Evolutionary conservation across 805 yeast genomes (phyloP), one percentile per base, ranked within the genome.

Genomic region (Yamadazyma tumulicola): DNA sequence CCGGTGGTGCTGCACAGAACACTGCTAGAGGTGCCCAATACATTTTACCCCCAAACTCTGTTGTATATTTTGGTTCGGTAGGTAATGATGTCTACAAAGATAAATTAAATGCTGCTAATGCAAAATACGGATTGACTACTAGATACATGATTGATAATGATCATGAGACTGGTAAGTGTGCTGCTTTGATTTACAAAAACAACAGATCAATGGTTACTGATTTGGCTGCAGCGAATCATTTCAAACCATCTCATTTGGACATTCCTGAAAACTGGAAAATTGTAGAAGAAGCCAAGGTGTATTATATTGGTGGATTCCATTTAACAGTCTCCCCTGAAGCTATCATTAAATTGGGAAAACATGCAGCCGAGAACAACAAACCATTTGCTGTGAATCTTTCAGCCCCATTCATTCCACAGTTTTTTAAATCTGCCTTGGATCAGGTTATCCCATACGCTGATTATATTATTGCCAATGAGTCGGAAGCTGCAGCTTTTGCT

Each of bases 1-100:
- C 99, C 43, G 99, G 99, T 51, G 99, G 99, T 61, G 99, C 99
- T 53, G 98, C 97, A 42, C 99, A 93, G 71, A 93, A 93, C 73
- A 79, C 97, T 46, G 97, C 97, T 39, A 81, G 99, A 68, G 99
- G 96, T 57, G 97, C 97, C 32, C 97, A 91, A 58, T 91, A 86
- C 67, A 64, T 87, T 37, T 74, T 93, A 33, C 96, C 97, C 41
- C 62, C 69, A 30, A 63, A 78, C 49, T 79, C 91, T 20, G 97
- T 93, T 38, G 83, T 82, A 35, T 93, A 93, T 73, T 86, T 91
- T 57, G 99, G 99, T 36, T 82, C 95, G 32, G 97, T 91, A 43
- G 98, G 98, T 56, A 75, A 85, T 50, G 99, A 93, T 64, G 74
- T 80, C 50, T 91, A 81, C 65, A 79, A 93, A 40, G 87, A 82